Conservation (phyloP, 2,329 filamentous ascomycete species). For the Trichoderma sp. region DNA sequence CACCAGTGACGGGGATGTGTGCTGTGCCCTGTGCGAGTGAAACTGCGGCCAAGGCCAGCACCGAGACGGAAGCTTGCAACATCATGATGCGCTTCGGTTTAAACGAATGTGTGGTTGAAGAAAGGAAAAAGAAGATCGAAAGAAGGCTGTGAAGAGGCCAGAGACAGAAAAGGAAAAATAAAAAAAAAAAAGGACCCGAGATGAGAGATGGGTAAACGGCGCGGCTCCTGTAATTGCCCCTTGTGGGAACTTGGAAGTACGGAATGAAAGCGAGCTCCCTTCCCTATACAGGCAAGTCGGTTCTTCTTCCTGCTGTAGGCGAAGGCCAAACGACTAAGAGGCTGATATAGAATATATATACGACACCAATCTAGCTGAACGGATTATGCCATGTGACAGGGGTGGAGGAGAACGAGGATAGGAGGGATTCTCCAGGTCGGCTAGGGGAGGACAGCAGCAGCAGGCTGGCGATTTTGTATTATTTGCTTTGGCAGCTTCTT, state of each 20-base stretch:
- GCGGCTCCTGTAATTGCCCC: slow-evolving; percentile 18
- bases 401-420: neutral
- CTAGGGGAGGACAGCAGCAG: slow-evolving; percentile 7
- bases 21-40: slow-evolving; percentile 31
- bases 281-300: slow-evolving; percentile 9
- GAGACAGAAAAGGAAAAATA: neutral
- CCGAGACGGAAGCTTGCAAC: slow-evolving; percentile 29
- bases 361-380: neutral
- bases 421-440: slow-evolving; percentile 3
- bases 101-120: slow-evolving; percentile 18
- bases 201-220: slow-evolving; percentile 9
- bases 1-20: slow-evolving; percentile 43
- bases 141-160: neutral
- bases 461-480: slow-evolving; percentile 20
- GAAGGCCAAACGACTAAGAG: neutral
- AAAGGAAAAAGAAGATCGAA: neutral
- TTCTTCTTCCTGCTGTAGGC: slow-evolving; percentile 15
- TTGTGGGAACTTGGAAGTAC: neutral
- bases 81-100: slow-evolving; percentile 27
- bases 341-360: slow-evolving; percentile 19
- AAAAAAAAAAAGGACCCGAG: slow-evolving; percentile 1
- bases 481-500: slow-evolving; percentile 20
- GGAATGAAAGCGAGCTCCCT: slow-evolving; percentile 19
- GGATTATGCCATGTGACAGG: slow-evolving; percentile 6
- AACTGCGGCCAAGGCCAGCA: slow-evolving; percentile 34